A percentile compares a stretch with the other conserved stretches of the same genome.
Conservation (phyloP, 257 asterid genomes). For the Salvia hispanica region DNA sequence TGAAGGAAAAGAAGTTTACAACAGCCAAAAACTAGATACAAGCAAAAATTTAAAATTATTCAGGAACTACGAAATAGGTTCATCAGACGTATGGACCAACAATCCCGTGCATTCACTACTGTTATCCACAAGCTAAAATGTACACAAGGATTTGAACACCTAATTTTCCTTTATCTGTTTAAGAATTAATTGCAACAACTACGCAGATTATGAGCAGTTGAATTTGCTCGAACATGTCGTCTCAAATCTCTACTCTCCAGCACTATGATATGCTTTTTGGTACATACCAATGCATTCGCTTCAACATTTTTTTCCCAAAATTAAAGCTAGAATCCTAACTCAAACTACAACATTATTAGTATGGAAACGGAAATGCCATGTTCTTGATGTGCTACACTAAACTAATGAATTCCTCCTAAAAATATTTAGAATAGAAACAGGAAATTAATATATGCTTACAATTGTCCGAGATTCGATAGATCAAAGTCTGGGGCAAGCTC, state of each 20-base stretch:
- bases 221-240: neutral
- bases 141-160: neutral
- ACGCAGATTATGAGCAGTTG: neutral
- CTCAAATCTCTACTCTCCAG: neutral
- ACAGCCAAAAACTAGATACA: neutral
- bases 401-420: neutral
- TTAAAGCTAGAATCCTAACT: neutral
- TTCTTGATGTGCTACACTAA: neutral
- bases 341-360: constrained; percentile 9
- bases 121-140: constrained; percentile 2
- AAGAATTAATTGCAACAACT: neutral
- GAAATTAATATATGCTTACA: constrained; percentile 52
- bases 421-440: neutral
- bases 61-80: neutral
- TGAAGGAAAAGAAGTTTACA: neutral
- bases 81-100: neutral
- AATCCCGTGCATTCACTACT: neutral
- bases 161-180: neutral
- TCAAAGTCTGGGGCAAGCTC: constrained; percentile 94
- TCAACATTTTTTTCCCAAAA: neutral
- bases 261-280: neutral
- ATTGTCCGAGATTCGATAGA: constrained; percentile 70
- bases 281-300: neutral
- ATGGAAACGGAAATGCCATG: neutral
- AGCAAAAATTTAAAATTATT: neutral